Conservation (phyloP, 148 eudicot genomes). For the Nepenthes gracilis region DNA sequence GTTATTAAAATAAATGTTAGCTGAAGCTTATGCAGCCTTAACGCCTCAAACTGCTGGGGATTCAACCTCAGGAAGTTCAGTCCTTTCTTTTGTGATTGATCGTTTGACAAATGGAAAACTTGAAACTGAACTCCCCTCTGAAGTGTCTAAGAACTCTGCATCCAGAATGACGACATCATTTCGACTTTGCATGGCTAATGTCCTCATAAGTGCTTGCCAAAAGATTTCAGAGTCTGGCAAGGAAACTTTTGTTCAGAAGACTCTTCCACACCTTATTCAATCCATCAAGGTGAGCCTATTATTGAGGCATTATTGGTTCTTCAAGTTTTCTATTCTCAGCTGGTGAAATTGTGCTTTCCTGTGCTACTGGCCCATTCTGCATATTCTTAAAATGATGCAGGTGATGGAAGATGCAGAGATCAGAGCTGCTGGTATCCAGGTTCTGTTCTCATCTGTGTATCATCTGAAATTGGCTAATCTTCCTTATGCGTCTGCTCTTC, state of each 20-base stretch:
- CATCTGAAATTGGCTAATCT: slow-evolving; percentile 42
- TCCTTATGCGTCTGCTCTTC: slow-evolving; percentile 46
- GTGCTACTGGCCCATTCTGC: not conserved
- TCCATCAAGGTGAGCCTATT: slow-evolving; percentile 21
- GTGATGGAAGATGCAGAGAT: slow-evolving; percentile 25
- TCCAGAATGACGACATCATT: slow-evolving; percentile 23
- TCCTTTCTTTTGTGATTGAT: slow-evolving; percentile 41
- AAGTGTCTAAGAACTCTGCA: slow-evolving; percentile 5
- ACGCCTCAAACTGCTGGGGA: slow-evolving; percentile 21
- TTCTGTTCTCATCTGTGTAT: slow-evolving; percentile 59
- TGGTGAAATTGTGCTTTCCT: not conserved
- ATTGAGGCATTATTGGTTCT: not conserved
- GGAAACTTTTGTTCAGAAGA: slow-evolving; percentile 39
- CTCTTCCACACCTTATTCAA: slow-evolving; percentile 40
- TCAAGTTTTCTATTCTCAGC: not conserved
- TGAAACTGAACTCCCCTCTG: slow-evolving; percentile 6
- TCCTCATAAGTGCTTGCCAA: slow-evolving; percentile 71
- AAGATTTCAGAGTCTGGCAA: slow-evolving; percentile 51
- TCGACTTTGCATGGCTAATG: slow-evolving; percentile 87
- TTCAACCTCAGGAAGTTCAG: slow-evolving; percentile 16
- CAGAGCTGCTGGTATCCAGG: slow-evolving; percentile 63
- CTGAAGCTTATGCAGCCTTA: slow-evolving; percentile 6
- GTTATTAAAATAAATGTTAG: not conserved
- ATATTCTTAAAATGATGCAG: slow-evolving; percentile 17
- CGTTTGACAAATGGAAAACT: slow-evolving; percentile 19